Base-by-base conservation (phyloP, 257 asterid species). In the Plectranthus barbatus region DNA sequence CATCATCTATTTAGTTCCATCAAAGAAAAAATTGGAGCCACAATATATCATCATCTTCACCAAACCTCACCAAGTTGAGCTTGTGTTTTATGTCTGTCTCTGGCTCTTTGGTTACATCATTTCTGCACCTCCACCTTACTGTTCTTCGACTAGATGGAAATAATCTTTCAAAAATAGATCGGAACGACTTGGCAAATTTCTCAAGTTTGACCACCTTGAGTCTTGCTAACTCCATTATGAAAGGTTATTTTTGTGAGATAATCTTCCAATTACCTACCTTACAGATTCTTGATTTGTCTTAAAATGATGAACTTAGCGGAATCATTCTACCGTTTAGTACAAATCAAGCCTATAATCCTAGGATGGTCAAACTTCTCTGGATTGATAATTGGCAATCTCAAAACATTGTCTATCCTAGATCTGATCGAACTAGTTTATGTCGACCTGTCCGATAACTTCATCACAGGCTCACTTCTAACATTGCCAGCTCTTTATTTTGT, bases 271-370 rank as follows among this genome's bases (percentile, higher is more conserved):
- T n/a, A n/a, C n/a, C 55, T 8, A 48, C 76, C 65, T 46, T 82
- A 1, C 70, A 62, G 34, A 8, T 1, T 11, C 51, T 82, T 12
- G 48, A 66, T 48, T 52, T 79, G 11, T 58, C 79, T 10, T 0
- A 1, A 3, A 79, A 76, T 36, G n/a, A n/a, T n/a, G n/a, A n/a
- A n/a, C n/a, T n/a, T n/a, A n/a, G n/a, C n/a, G n/a, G n/a, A n/a
- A n/a, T 9, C 3, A 9, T 81, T 8, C 74, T 1, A 4, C 62
- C 53, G 3, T 75, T 81, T 59, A 60, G 48, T 0, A 36, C 0
- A 13, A 3, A 9, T 81, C 1, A 61, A 57, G 65, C 26, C 0
- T 24, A 8, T 75, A 44, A 9, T 0, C 2, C 78, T 79, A 33
- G 42, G 65, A 8, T 10, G 17, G 23, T 73, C 82, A 1, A n/a